phyloP scores from a whole-genome alignment of 2,329 filamentous ascomycete species.

The Penicillium sp. region DNA sequence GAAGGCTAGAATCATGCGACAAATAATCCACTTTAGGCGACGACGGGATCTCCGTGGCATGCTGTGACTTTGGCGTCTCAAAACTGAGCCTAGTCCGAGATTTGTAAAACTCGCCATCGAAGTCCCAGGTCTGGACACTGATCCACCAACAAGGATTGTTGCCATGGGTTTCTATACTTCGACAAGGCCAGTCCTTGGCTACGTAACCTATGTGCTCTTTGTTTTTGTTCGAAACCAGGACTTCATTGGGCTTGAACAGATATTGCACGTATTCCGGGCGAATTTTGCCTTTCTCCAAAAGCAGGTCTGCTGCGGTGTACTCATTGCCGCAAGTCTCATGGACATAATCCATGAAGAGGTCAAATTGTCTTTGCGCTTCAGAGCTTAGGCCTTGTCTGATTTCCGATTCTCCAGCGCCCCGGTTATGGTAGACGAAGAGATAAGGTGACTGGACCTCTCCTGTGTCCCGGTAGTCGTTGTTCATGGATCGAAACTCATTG shows the following conservation, averaged over 20 bases:
- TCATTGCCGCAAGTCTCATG: not conserved
- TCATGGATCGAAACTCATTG: not conserved
- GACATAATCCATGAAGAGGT: conserved; percentile 5
- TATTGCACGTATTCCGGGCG: conserved; percentile 2
- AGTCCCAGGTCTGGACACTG: not conserved
- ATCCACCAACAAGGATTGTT: not conserved
- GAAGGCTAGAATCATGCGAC: no score
- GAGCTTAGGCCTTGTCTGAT: not conserved
- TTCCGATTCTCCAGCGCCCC: not conserved
- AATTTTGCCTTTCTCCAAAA: conserved; percentile 1
- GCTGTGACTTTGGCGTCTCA: not conserved
- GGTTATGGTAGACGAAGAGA: conserved; percentile 2
- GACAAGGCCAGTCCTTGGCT: not conserved
- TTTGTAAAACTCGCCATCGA: not conserved
- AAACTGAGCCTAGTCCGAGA: not conserved
- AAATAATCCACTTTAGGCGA: not conserved
- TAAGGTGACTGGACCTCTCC: conserved; percentile 1
- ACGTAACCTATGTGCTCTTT: conserved; percentile 7
- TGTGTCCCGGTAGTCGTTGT: not conserved
- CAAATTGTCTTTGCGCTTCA: not conserved
- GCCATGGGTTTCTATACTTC: not conserved
- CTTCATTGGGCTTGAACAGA: conserved; percentile 9
- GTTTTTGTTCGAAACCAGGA: not conserved
- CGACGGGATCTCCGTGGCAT: not conserved
- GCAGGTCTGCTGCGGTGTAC: conserved; percentile 1